Evolutionary conservation across 768 basidiomycete genomes (phyloP), one percentile per base, ranked within the genome.

Genomic region (Leccinellum rugosiceps): DNA sequence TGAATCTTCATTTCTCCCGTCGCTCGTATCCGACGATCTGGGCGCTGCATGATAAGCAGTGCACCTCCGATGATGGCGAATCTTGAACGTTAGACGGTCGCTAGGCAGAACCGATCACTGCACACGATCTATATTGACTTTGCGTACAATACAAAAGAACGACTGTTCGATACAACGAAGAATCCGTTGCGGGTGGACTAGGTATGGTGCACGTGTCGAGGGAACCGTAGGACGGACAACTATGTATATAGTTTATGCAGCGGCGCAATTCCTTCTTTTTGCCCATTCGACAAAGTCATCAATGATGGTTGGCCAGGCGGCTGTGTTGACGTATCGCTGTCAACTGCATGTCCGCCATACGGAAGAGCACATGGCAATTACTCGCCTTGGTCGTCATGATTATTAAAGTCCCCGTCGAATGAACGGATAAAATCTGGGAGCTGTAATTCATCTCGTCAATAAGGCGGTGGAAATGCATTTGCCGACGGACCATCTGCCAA

Each of bases 291-390:
- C 90, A 64, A 92, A 93, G 52, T 90, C 89, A 64, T 94, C 92
- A 60, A 94, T 88, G 23, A 86, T 81, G 35, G 90, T 92, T 5
- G 92, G 92, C 92, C 92, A 94, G 2, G 92, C 88, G 48, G 82
- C 92, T 91, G 65, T 41, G 34, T 60, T 41, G 58, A 59, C 55
- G 55, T 41, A 49, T 63, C 25, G 54, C 28, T 10, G 51, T 60
- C 19, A 56, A 19, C 48, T 1, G 11, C 45, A 44, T 11, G 46
- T 14, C 6, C 44, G 44, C 17, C 3, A 23, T 4, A 58, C 51
- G 44, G 21, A 44, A 28, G 25, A 19, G 21, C 45, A 46, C 66
- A 76, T 35, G 53, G 43, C 35, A 50, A 45, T 59, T 43, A 90
- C 91, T 58, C 19, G 90, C 91, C 88, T 77, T 92, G 88, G 62